Percentiles rank a stretch among this genome's conserved stretches.
phyloP scores from a whole-genome alignment of 2,329 filamentous ascomycete genomes.

The Aspergillus floridensis region DNA sequence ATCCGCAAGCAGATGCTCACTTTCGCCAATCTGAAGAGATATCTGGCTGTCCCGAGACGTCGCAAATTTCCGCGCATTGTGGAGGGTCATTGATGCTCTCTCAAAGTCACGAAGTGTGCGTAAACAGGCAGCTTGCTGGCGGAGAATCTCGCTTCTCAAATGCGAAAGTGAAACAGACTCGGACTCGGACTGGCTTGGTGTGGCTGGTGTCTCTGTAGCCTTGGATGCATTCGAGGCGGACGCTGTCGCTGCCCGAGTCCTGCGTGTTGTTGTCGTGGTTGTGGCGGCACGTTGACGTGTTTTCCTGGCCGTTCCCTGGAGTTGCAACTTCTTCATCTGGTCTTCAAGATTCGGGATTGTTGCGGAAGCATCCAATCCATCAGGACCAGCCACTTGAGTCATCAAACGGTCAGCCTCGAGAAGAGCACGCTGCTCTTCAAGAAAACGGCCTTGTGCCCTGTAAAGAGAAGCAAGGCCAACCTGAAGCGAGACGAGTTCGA shows the following conservation, averaged over 20 bases:
- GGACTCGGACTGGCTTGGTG: conserved; percentile 30
- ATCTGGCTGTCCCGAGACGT: conserved; percentile 59
- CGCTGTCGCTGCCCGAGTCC: conserved; percentile 18
- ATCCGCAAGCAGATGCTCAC: conserved; percentile 37
- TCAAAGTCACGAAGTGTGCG: conserved; percentile 52
- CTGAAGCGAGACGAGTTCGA: conserved; percentile 51
- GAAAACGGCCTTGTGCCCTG: conserved; percentile 46
- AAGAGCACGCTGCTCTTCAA: conserved; percentile 51
- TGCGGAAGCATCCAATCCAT: conserved; percentile 28
- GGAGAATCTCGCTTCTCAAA: conserved; percentile 50
- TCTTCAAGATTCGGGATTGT: conserved; percentile 39
- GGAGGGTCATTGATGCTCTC: conserved; percentile 56
- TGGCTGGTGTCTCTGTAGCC: neutral
- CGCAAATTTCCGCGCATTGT: conserved; percentile 33
- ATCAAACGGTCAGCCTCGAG: conserved; percentile 49
- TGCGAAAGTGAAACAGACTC: conserved; percentile 42
- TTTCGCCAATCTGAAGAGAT: conserved; percentile 45
- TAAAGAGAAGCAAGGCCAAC: conserved; percentile 47
- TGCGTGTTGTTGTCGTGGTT: conserved; percentile 10
- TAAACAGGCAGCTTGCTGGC: conserved; percentile 52
- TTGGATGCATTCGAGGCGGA: conserved; percentile 17
- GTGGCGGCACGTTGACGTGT: conserved; percentile 28
- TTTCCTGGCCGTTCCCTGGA: conserved; percentile 30
- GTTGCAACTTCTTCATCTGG: conserved; percentile 43
- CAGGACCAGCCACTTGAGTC: conserved; percentile 37